Base-by-base conservation (phyloP, 2,329 filamentous ascomycete genomes). In the Aspergillus oerlinghausenensis region DNA sequence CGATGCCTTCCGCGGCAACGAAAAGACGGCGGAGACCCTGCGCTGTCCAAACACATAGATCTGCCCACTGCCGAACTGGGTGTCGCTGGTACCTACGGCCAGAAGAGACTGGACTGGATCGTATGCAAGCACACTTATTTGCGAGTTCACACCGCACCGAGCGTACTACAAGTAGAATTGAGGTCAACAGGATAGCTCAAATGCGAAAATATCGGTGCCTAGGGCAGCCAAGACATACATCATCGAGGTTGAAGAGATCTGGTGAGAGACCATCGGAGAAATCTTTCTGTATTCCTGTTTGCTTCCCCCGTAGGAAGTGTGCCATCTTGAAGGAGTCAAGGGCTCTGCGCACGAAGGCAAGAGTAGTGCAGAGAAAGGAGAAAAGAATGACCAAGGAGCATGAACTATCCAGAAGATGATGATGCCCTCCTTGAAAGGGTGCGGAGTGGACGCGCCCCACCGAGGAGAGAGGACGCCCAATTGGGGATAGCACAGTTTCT, bases 101-200 rank as follows among this genome's bases (percentile, higher is more conserved):
- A 99, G 82, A 56, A 99, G 85, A 28, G 92, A 96, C 72, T 99
- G 94, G 11, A 97, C 83, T 1, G 94, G 92, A 64, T 97, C 92
- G 77, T 96, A 97, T 59, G 92, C 89, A 62, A 97, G 78, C 62
- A 88, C 89, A 66, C 90, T 91, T 66, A 82, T 80, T 65, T 83
- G 83, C 21, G 88, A 91, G 71, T 88, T 90, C 73, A 97, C 87
- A 59, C 92, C 91, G 73, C 89, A 93, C 61, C 90, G 85, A 52
- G 84, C 84, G 66, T 91, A 78, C 80, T 82, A 63, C 40, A 52
- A 47, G 50, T 26, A 51, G 49, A 19, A 42, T 62, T 35, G 63
- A 53, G 43, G 55, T 55, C 26, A 49, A 50, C 32, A 48, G 3
- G 19, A 53, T 49, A 45, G 49, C 26, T 26, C 10, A 8, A 53